A percentile compares a stretch with the other conserved stretches of the same genome.
Conservation (phyloP, 176 grass and related monocot species). For the Juncus effusus region DNA sequence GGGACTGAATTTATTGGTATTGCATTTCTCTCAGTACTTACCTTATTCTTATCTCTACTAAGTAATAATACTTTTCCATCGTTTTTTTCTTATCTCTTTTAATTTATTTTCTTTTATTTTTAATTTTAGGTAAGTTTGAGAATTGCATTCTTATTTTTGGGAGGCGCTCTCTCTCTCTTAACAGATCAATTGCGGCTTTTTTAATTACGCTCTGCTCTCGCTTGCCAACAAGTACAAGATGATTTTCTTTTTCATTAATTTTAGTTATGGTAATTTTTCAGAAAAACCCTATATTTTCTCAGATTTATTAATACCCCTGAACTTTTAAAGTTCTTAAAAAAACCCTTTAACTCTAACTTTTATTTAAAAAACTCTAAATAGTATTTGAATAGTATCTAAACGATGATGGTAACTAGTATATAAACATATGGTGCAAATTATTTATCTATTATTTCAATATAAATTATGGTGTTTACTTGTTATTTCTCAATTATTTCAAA, state of each 20-base stretch:
- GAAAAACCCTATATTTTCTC: too few relatives aligned
- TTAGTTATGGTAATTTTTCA: too few relatives aligned
- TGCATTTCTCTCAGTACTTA: conserved; percentile 81
- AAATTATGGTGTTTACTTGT: too few relatives aligned
- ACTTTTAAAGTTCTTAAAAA: conserved; percentile 62
- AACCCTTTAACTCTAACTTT: too few relatives aligned
- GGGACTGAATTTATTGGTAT: conserved; percentile 59
- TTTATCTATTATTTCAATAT: too few relatives aligned
- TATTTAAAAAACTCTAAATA: conserved; percentile 19
- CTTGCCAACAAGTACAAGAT: conserved; percentile 77
- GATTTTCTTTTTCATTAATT: too few relatives aligned
- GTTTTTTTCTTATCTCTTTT: conserved; percentile 58
- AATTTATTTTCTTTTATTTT: background rate
- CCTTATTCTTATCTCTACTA: background rate
- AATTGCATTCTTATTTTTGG: conserved; percentile 90
- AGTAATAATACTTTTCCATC: conserved; percentile 27
- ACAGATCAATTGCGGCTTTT: conserved; percentile 83
- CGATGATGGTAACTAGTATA: too few relatives aligned
- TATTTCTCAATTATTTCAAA: too few relatives aligned
- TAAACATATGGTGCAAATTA: too few relatives aligned
- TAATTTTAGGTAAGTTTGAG: conserved; percentile 72
- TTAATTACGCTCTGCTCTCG: conserved; percentile 83
- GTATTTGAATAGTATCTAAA: too few relatives aligned
- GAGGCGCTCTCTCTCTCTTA: conserved; percentile 79
- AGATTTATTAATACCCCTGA: conserved; percentile 66